Evolutionary conservation across 164 flowering plant species (phyloP), one percentile per base, ranked within the genome.

Genomic region (Protea cynaroides): DNA sequence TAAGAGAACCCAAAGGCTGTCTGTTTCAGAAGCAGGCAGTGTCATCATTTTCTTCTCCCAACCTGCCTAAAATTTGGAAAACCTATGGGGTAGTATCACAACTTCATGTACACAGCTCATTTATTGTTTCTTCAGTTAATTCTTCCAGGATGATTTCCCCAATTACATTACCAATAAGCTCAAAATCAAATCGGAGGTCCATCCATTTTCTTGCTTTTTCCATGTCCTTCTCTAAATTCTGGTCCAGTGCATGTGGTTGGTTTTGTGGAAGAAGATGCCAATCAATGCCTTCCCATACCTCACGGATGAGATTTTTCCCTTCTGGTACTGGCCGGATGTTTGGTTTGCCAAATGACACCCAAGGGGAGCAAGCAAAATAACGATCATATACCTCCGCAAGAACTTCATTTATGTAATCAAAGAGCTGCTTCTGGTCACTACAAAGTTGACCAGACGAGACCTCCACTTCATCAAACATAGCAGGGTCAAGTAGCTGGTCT

Each of bases 381-480:
- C 62, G 67, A 43, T 70, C 70, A 46, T 78, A 81, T 51, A 83
- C 59, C 72, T 84, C 96, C 55, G 69, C 12, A 17, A 91, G 92
- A 72, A 85, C 84, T 71, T 94, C 92, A 67, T 88, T 84, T 23
- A 82, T 69, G 51, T 85, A 82, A 61, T 94, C 96, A 64, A 89
- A 89, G 53, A 94, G 82, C 40, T 84, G 81, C 71, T 84, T 79
- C 61, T 74, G 76, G 62, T 85, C 86, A 61, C 62, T 65, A 59
- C 75, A 72, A 64, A 79, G 76, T 64, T 75, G 80, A 70, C 77
- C 69, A 9, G 85, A 65, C 37, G 74, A 77, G 59, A 78, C 69
- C 44, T 79, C 86, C 5, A 84, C 81, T 69, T 85, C 84, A 58
- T 77, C 77, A 57, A 77, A 65, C 73, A 89, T 68, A 22, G 83